phyloP scores from a whole-genome alignment of 2,329 filamentous ascomycete species.

The Ophiostoma populinum region DNA sequence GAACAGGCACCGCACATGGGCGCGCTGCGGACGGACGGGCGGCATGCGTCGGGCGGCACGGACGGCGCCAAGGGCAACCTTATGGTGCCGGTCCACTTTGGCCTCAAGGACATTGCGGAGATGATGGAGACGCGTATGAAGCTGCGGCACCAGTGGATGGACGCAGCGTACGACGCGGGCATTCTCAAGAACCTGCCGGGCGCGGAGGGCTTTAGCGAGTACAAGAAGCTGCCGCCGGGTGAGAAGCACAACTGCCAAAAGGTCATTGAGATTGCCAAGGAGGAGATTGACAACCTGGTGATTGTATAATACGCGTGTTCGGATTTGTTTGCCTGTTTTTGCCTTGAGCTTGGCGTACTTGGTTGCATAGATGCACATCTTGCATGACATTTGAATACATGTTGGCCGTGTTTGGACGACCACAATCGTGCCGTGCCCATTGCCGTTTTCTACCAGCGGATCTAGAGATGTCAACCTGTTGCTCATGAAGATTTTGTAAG shows the following conservation, averaged over 20 bases:
- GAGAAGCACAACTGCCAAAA: constrained; percentile 28
- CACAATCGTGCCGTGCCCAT: too few species aligned
- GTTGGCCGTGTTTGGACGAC: too few species aligned
- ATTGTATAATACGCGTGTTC: constrained; percentile 19
- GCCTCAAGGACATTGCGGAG: constrained; percentile 35
- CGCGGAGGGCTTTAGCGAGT: constrained; percentile 6
- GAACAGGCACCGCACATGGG: too few species aligned
- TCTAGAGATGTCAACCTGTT: too few species aligned
- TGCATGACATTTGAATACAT: too few species aligned
- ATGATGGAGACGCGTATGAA: constrained; percentile 34
- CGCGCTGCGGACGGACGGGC: background rate
- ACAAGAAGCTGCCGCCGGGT: constrained; percentile 18
- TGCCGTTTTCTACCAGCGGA: too few species aligned
- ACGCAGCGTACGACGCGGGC: constrained; percentile 26
- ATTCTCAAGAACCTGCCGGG: constrained; percentile 10
- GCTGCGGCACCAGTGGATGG: constrained; percentile 30
- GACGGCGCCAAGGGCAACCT: background rate
- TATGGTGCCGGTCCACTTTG: constrained; percentile 22
- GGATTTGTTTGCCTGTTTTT: background rate
- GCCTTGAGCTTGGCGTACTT: too few species aligned
- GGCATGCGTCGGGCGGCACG: background rate
- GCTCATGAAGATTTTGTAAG: too few species aligned
- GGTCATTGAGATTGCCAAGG: constrained; percentile 36
- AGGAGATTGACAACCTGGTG: constrained; percentile 34
- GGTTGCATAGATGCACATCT: too few species aligned